Evolutionary conservation across 2,329 filamentous ascomycete species (phyloP).

Genomic region (Thermoascus crustaceus): DNA sequence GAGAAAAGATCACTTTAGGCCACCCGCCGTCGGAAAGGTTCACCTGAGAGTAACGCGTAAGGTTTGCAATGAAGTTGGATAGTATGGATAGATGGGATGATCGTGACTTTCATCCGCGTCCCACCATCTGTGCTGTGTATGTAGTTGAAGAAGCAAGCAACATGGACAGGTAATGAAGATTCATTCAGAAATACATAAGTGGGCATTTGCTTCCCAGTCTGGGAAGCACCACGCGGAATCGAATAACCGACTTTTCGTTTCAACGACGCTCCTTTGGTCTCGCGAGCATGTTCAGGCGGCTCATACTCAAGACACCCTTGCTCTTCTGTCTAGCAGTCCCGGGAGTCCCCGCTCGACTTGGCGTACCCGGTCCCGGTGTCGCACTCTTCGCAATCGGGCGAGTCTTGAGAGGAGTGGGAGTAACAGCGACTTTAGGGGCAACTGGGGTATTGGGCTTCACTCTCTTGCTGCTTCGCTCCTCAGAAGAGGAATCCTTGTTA

Average conservation of each 20-base stretch:
- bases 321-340: slow-evolving; percentile 22
- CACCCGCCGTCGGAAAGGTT: too few species aligned
- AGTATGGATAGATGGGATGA: too few species aligned
- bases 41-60: too few species aligned
- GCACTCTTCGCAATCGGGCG: slow-evolving; percentile 10
- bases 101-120: too few species aligned
- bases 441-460: slow-evolving; percentile 24
- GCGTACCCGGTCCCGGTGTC: slow-evolving; percentile 16
- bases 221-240: too few species aligned
- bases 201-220: too few species aligned
- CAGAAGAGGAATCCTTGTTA: slow-evolving; percentile 15
- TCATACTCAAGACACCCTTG: slow-evolving; percentile 33
- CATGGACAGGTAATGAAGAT: too few species aligned
- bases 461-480: slow-evolving; percentile 28
- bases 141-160: too few species aligned
- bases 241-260: slow-evolving; percentile 2
- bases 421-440: slow-evolving; percentile 10
- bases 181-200: too few species aligned
- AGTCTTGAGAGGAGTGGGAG: slow-evolving; percentile 29
- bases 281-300: slow-evolving; percentile 40
- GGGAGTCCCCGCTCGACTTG: slow-evolving; percentile 22
- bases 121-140: too few species aligned
- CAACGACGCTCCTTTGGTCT: slow-evolving; percentile 36
- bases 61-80: too few species aligned
- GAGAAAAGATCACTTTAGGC: too few species aligned